Evolutionary conservation across 345 rosid species (phyloP).

Genomic region (Triadica sebifera): DNA sequence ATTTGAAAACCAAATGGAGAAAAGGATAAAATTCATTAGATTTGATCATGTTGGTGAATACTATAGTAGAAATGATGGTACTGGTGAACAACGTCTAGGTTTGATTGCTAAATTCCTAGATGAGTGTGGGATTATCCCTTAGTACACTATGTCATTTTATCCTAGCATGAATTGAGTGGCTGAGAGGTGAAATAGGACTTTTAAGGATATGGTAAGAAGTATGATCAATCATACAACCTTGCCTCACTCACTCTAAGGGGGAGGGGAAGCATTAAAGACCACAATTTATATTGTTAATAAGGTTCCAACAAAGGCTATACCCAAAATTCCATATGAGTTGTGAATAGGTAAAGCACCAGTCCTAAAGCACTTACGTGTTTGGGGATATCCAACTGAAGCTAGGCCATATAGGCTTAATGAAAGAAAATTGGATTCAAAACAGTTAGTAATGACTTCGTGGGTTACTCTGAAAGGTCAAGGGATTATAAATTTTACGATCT

Average conservation of each 20-base stretch:
- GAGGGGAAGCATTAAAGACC: too few species aligned
- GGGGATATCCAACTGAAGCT: conserved; percentile 6
- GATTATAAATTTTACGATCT: not conserved
- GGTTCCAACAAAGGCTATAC: too few species aligned
- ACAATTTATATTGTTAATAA: too few species aligned
- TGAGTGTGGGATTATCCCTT: conserved; percentile 2
- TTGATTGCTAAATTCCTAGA: conserved; percentile 6
- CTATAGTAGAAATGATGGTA: too few species aligned
- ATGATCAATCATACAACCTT: not conserved
- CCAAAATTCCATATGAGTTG: not conserved
- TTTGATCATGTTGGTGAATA: too few species aligned
- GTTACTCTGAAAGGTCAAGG: not conserved
- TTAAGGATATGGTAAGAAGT: not conserved
- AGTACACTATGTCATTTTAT: not conserved
- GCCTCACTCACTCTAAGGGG: too few species aligned
- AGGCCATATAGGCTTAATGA: not conserved
- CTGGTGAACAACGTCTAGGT: too few species aligned
- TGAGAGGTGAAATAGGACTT: not conserved
- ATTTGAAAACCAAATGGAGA: too few species aligned
- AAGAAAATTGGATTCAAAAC: not conserved
- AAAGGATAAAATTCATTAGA: too few species aligned
- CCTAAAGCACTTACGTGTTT: not conserved
- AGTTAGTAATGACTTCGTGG: not conserved
- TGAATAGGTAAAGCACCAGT: not conserved
- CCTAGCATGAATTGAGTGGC: not conserved